Percentiles rank a stretch among this genome's conserved stretches.
These are phyloP conservation scores for Groenewaldozyma sp. DNA, from an alignment of 1,139 yeast genomes.

Conservation along the genomic window DNA sequence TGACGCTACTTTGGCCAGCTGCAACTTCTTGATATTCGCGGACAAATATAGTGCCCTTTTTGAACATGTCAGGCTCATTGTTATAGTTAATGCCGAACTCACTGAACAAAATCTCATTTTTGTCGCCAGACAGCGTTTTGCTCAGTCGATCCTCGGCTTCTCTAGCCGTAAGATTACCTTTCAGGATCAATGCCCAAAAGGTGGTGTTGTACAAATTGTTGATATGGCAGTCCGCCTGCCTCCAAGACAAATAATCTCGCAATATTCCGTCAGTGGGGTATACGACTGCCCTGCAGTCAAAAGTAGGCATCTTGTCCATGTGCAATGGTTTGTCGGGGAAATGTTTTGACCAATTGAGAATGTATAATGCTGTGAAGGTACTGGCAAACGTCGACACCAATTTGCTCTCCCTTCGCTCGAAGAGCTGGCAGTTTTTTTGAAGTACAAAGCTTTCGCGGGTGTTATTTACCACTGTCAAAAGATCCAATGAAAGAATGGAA, in stretches of 20 bases:
- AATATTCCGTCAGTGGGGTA: conserved; percentile 60
- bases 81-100: conserved; percentile 83
- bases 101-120: conserved; percentile 73
- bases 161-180: conserved; percentile 61
- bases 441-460: conserved; percentile 43
- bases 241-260: conserved; percentile 84
- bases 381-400: conserved; percentile 74
- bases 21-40: too few relatives aligned
- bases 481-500: background rate
- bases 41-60: conserved; percentile 72
- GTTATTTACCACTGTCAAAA: background rate
- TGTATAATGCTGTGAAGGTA: conserved; percentile 69
- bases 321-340: conserved; percentile 40
- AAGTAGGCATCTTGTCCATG: conserved; percentile 56
- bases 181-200: conserved; percentile 75
- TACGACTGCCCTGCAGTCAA: conserved; percentile 83
- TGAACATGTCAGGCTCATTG: conserved; percentile 77
- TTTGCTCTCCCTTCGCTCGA: conserved; percentile 75
- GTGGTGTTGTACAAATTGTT: conserved; percentile 88
- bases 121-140: conserved; percentile 65
- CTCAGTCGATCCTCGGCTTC: conserved; percentile 53
- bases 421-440: conserved; percentile 50
- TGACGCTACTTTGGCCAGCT: background rate
- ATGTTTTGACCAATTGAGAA: conserved; percentile 51
- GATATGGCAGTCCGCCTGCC: conserved; percentile 96